Evolutionary conservation across 2,329 filamentous ascomycete genomes (phyloP), one percentile per base, ranked within the genome.

Genomic region (Talaromyces rugulosus): DNA sequence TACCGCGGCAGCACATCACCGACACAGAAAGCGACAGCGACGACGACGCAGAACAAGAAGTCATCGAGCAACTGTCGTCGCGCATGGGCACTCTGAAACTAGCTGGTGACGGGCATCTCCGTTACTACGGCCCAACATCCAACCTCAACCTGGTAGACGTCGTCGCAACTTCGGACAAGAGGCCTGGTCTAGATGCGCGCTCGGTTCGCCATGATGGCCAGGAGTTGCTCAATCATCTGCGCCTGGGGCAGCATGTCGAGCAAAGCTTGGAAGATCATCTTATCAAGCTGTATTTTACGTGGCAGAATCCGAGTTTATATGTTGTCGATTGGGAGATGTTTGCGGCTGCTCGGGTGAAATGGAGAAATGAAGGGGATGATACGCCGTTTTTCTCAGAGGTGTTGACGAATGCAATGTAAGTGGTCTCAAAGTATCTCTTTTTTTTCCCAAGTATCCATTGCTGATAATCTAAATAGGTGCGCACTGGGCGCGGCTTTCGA

Each of bases 241-340:
- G 77, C 1, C 69, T 81, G 12, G 74, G 74, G 18, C 76, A 79
- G 63, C 60, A 71, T 4, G 75, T 80, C 16, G 75, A 78, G 34
- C 71, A 72, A 23, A 72, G 69, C 4, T 64, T 81, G 5, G 79
- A 80, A 59, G 72, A 77, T 31, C 80, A 81, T 66, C 72, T 82
- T 1, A 70, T 79, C 5, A 72, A 76, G 36, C 71, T 81, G 0
- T 82, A 78, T 60, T 82, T 82, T 60, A 75, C 78, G 1, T 82
- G 80, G 80, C 78, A 82, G 65, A 80, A 82, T 54, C 73, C 79
- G 5, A 76, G 75, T 50, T 77, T 78, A 53, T 77, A 80, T 53
- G 74, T 80, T 1, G 77, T 82, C 2, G 78, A 82, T 59, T 75
- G 76, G 51, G 73, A 75, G 27, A 76, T 77, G 72, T 78, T 71